Evolutionary conservation across 495 filamentous ascomycete genomes (phyloP).

Genomic region (Rhypophila decipiens): DNA sequence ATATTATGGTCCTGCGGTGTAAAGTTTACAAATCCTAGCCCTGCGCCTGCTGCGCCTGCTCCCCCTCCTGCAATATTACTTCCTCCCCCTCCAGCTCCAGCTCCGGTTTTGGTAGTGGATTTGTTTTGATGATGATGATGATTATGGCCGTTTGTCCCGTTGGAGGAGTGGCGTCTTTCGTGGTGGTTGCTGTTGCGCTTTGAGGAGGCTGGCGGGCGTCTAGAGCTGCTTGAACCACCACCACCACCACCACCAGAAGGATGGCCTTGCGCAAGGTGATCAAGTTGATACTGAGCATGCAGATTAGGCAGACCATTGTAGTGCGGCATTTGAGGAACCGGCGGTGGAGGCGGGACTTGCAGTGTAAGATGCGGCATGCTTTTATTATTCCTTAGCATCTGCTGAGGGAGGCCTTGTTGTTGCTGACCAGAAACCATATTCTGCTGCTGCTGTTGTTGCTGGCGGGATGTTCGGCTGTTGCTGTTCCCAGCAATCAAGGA

Average conservation of each 20-base stretch:
- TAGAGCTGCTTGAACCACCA: no score
- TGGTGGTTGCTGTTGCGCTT: no score
- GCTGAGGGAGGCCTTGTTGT: no score
- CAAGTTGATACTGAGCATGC: neutral
- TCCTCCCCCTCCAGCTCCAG: neutral
- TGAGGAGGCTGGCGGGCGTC: no score
- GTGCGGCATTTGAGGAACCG: no score
- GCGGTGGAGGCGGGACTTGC: neutral
- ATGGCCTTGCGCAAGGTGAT: neutral
- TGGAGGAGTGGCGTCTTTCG: no score
- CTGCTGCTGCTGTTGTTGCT: neutral
- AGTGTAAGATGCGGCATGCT: neutral
- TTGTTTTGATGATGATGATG: neutral
- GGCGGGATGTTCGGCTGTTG: neutral
- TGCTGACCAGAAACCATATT: neutral
- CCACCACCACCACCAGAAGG: neutral
- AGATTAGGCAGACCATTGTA: no score
- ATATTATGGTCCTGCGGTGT: conserved; percentile 73
- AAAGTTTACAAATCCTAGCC: conserved; percentile 76
- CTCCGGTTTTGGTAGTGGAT: neutral
- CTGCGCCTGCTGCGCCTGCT: neutral
- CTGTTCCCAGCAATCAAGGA: neutral
- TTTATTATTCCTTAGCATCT: neutral
- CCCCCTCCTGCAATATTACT: neutral
- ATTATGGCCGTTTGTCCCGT: neutral